phyloP scores from a whole-genome alignment of 2,329 filamentous ascomycete genomes.

The Paracoccidioides brasiliensis region DNA sequence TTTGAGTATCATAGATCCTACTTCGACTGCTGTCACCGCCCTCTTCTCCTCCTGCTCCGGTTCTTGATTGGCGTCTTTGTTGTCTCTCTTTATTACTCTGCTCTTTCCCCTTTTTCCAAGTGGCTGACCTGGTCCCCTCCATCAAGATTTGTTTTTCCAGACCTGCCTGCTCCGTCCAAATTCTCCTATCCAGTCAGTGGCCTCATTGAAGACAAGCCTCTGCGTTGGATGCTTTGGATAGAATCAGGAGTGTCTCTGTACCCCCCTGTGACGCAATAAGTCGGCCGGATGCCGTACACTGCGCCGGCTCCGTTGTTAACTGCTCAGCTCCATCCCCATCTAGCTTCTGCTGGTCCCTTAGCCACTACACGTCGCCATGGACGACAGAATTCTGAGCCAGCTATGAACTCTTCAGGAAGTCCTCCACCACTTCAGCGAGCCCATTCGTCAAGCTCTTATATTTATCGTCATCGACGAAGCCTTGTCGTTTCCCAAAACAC shows the following conservation, averaged over 20 bases:
- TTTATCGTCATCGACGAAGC: slow-evolving; percentile 48
- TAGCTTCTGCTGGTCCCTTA: slow-evolving; percentile 30
- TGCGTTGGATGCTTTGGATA: background rate
- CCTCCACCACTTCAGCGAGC: slow-evolving; percentile 38
- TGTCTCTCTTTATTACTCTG: background rate
- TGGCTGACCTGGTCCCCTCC: background rate
- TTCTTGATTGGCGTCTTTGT: background rate
- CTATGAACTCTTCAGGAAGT: slow-evolving; percentile 1
- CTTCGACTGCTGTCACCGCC: background rate
- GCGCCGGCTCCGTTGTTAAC: slow-evolving; percentile 43
- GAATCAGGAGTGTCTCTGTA: background rate
- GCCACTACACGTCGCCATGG: slow-evolving; percentile 6
- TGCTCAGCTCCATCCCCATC: slow-evolving; percentile 39
- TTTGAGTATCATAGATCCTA: background rate
- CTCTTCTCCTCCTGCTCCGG: background rate
- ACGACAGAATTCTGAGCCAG: slow-evolving; percentile 11
- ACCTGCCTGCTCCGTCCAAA: background rate
- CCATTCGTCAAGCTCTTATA: slow-evolving; percentile 46
- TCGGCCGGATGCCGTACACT: slow-evolving; percentile 39
- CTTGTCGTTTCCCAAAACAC: slow-evolving; percentile 35
- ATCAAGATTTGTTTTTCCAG: background rate
- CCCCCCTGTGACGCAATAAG: slow-evolving; percentile 9
- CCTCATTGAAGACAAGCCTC: background rate
- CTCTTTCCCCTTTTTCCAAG: background rate
- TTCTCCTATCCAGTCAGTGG: background rate